Evolutionary conservation across 2,329 filamentous ascomycete genomes (phyloP).

Genomic region (Ceratocystis lukuohia): DNA sequence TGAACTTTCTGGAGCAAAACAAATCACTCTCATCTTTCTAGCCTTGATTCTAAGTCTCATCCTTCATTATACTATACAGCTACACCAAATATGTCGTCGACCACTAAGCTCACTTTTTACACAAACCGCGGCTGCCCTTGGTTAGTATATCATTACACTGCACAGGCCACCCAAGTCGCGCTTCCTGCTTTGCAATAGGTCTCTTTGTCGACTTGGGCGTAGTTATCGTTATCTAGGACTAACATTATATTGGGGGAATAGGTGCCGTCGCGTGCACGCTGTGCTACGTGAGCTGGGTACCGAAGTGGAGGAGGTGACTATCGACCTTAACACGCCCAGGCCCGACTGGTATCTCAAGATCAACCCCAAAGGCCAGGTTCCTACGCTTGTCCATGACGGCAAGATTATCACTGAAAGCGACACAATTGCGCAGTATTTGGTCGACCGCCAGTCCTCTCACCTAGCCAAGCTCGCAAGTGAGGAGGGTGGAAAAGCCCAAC

Average conservation of each 20-base stretch:
- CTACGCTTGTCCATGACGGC: slow-evolving; percentile 50
- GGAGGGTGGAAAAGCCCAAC: slow-evolving; percentile 41
- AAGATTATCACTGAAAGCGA: slow-evolving; percentile 61
- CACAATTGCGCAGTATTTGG: slow-evolving; percentile 58
- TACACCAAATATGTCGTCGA: slow-evolving; percentile 23
- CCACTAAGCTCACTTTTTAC: slow-evolving; percentile 49
- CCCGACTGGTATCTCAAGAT: slow-evolving; percentile 61
- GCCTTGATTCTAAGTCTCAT: background rate
- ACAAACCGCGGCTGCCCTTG: slow-evolving; percentile 58
- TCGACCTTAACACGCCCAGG: slow-evolving; percentile 56
- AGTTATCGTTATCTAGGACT: too few relatives aligned
- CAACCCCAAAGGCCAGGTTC: slow-evolving; percentile 69
- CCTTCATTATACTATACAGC: background rate
- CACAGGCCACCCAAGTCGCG: too few relatives aligned
- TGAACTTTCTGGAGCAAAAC: too few relatives aligned
- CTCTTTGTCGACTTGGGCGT: too few relatives aligned
- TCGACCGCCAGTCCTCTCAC: slow-evolving; percentile 55
- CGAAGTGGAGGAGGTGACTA: slow-evolving; percentile 55
- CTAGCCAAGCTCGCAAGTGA: slow-evolving; percentile 45
- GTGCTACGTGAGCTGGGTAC: slow-evolving; percentile 52
- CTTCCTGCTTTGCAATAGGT: background rate
- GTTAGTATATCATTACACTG: slow-evolving; percentile 21
- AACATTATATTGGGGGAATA: background rate
- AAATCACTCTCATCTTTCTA: too few relatives aligned
- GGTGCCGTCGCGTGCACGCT: slow-evolving; percentile 56